Percentiles rank a stretch among this genome's conserved stretches.
Conservation (phyloP, 1,284 basidiomycete species). For the Serendipita sp. region DNA sequence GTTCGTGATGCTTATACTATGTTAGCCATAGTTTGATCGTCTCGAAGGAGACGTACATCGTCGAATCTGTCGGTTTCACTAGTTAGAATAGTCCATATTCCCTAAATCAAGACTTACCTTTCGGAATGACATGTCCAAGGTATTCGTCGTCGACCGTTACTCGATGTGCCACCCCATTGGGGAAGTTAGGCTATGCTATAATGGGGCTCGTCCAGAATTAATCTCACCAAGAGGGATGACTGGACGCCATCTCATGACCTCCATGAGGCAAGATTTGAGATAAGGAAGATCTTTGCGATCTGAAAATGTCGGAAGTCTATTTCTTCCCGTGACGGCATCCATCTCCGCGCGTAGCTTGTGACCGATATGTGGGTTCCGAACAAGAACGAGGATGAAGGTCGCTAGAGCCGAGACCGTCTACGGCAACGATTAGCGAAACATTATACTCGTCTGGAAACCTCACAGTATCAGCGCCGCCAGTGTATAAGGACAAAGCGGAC, state of each 20-base stretch:
- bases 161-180: too few relatives aligned
- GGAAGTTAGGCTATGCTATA: too few relatives aligned
- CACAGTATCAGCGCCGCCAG: conserved; percentile 17
- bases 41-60: not conserved
- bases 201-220: too few relatives aligned
- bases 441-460: not conserved
- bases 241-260: too few relatives aligned
- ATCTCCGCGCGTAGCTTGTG: not conserved
- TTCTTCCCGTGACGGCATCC: not conserved
- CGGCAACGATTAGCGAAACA: not conserved
- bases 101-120: too few relatives aligned
- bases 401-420: conserved; percentile 13
- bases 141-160: too few relatives aligned
- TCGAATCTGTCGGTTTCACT: too few relatives aligned
- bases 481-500: conserved; percentile 27
- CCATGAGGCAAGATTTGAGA: not conserved
- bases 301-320: not conserved
- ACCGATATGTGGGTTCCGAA: not conserved
- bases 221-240: too few relatives aligned
- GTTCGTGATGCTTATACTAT: not conserved
- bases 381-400: not conserved
- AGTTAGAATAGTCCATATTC: too few relatives aligned
- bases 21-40: not conserved
- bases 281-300: not conserved
- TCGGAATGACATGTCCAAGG: too few relatives aligned